These are phyloP conservation scores for Diaporthe helianthi DNA, from an alignment of 2,329 filamentous ascomycete genomes.

Conservation along the genomic window DNA sequence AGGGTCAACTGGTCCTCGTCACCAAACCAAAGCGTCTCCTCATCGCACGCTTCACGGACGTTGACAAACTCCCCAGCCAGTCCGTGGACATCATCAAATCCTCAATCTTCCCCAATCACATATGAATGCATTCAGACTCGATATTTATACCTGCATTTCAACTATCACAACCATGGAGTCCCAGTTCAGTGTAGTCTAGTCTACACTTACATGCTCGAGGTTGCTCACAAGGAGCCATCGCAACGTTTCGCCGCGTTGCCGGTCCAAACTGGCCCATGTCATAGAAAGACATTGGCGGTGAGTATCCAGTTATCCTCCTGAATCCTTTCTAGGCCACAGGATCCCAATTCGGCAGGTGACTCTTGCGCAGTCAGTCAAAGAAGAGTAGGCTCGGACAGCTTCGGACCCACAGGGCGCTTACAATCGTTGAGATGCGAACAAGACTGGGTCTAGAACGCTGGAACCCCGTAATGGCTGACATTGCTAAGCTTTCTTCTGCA, in stretches of 20 bases:
- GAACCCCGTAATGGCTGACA: not conserved
- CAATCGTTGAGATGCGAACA: not conserved
- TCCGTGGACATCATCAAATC: not conserved
- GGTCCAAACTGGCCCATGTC: not conserved
- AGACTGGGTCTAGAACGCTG: not conserved
- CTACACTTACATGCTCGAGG: not conserved
- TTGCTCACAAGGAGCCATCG: not conserved
- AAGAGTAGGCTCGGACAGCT: not conserved
- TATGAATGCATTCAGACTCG: too few species aligned
- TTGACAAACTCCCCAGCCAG: not conserved
- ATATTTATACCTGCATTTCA: too few species aligned
- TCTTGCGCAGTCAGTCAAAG: not conserved
- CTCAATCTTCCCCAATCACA: not conserved
- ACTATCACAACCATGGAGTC: too few species aligned
- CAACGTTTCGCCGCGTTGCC: not conserved
- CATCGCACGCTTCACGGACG: not conserved
- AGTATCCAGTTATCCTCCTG: not conserved
- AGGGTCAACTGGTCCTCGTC: not conserved
- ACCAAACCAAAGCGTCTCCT: not conserved
- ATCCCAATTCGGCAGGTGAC: not conserved
- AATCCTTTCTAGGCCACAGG: not conserved
- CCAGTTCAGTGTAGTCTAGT: not conserved
- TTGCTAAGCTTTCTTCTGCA: not conserved
- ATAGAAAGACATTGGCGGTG: not conserved
- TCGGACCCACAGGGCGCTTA: not conserved